Conservation (phyloP, 139 green algal genomes). For the Ettlia oleoabundans region DNA sequence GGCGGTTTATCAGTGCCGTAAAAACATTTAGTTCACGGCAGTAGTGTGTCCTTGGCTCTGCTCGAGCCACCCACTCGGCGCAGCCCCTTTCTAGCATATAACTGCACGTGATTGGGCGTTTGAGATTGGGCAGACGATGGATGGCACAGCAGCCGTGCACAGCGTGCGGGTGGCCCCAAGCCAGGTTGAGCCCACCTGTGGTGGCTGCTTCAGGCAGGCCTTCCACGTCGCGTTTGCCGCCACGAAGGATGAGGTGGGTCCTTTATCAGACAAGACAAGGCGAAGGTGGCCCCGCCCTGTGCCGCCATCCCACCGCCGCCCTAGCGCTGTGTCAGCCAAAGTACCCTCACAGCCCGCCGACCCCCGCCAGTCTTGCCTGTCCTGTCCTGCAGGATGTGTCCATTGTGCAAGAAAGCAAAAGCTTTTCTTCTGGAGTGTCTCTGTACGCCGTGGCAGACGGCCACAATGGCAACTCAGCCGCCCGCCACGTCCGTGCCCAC, state of each 20-base stretch:
- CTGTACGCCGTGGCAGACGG: slow-evolving; percentile 26
- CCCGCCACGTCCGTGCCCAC: not conserved
- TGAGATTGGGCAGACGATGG: too few species aligned
- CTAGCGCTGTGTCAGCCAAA: too few species aligned
- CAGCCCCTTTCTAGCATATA: too few species aligned
- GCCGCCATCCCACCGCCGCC: too few species aligned
- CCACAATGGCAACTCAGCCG: slow-evolving; percentile 9
- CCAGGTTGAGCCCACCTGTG: too few species aligned
- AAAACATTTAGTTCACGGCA: too few species aligned
- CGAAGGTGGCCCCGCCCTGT: not conserved
- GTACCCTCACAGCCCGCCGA: not conserved
- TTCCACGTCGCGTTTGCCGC: not conserved
- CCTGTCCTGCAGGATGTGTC: slow-evolving; percentile 1
- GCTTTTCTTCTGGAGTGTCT: not conserved
- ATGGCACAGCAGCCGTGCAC: not conserved
- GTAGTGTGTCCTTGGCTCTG: too few species aligned
- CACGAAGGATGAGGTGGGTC: not conserved
- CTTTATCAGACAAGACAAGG: not conserved
- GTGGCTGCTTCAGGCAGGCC: not conserved
- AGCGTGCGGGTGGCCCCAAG: too few species aligned
- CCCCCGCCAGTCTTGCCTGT: not conserved
- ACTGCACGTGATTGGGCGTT: too few species aligned
- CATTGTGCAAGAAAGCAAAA: slow-evolving; percentile 15
- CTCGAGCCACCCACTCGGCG: too few species aligned
- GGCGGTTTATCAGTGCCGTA: too few species aligned